Conservation (phyloP, 257 asterid species). For the Fraxinus cuspidata region DNA sequence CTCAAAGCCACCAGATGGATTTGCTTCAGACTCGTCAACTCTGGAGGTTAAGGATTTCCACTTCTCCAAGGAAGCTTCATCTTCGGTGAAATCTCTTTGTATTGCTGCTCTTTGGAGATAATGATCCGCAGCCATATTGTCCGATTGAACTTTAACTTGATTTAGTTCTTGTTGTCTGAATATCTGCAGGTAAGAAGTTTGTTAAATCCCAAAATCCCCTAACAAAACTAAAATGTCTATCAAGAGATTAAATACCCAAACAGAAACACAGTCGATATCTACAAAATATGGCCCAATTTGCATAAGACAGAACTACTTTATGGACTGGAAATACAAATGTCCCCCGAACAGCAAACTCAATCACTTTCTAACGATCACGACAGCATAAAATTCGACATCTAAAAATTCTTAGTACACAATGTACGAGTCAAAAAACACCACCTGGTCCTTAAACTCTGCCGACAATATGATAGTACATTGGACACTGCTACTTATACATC, state of each 20-base stretch:
- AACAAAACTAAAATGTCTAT: not conserved
- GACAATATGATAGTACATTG: too few species aligned
- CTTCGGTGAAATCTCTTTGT: slow-evolving; percentile 25
- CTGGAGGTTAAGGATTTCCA: slow-evolving; percentile 33
- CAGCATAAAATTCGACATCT: not conserved
- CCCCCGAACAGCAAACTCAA: too few species aligned
- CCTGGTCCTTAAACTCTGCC: not conserved
- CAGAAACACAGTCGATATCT: too few species aligned
- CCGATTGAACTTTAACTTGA: not conserved
- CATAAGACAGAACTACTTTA: too few species aligned
- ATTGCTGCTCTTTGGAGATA: slow-evolving; percentile 32
- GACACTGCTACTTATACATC: too few species aligned
- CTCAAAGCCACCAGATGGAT: slow-evolving; percentile 51
- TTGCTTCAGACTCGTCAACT: slow-evolving; percentile 35
- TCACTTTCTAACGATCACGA: not conserved
- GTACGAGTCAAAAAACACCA: not conserved
- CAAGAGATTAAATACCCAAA: not conserved
- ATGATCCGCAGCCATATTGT: slow-evolving; percentile 37
- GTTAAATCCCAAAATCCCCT: not conserved
- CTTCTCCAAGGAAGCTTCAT: slow-evolving; percentile 31
- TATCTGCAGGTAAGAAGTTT: slow-evolving; percentile 6
- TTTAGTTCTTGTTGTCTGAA: not conserved
- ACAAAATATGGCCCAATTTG: too few species aligned
- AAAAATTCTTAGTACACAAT: not conserved
- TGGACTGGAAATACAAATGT: too few species aligned